A percentile compares a stretch with the other conserved stretches of the same genome.
Evolutionary conservation across 352 stramenopile species (phyloP).

Genomic region (Phytopythium vexans): DNA sequence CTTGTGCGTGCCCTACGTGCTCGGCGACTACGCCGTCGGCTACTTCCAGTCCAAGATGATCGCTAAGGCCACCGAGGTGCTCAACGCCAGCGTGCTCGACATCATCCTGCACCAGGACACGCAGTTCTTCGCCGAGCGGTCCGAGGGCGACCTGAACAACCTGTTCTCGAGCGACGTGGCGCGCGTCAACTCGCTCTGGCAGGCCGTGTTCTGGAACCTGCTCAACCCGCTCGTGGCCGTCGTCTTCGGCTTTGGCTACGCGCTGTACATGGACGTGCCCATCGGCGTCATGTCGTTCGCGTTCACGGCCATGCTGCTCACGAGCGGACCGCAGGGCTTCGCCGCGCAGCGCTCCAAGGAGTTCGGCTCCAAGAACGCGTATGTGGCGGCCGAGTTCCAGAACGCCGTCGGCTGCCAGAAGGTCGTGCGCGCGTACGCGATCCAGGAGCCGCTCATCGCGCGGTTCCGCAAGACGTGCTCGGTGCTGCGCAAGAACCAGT

Average conservation of each 20-base stretch:
- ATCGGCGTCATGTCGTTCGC: constrained; percentile 83
- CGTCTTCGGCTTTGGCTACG: constrained; percentile 81
- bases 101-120: constrained; percentile 82
- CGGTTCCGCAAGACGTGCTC: constrained; percentile 68
- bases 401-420: constrained; percentile 86
- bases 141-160: constrained; percentile 87
- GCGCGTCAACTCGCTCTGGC: constrained; percentile 82
- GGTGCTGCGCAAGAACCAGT: constrained; percentile 76
- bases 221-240: constrained; percentile 79
- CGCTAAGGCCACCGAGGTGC: constrained; percentile 76
- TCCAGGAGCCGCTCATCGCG: constrained; percentile 73
- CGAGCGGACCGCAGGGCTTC: constrained; percentile 80
- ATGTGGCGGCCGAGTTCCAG: constrained; percentile 85
- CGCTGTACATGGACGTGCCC: constrained; percentile 76
- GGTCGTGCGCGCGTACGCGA: constrained; percentile 82
- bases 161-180: constrained; percentile 85
- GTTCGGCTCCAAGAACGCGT: constrained; percentile 85
- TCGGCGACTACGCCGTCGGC: constrained; percentile 83
- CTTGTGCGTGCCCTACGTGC: constrained; percentile 78
- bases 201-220: constrained; percentile 88
- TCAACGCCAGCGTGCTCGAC: constrained; percentile 69
- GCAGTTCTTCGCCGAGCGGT: constrained; percentile 80
- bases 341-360: constrained; percentile 81
- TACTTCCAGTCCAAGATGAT: constrained; percentile 92
- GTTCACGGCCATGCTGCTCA: constrained; percentile 77